Evolutionary conservation across 2,329 filamentous ascomycete species (phyloP), one percentile per base, ranked within the genome.

Genomic region (Pochonia chlamydosporia): DNA sequence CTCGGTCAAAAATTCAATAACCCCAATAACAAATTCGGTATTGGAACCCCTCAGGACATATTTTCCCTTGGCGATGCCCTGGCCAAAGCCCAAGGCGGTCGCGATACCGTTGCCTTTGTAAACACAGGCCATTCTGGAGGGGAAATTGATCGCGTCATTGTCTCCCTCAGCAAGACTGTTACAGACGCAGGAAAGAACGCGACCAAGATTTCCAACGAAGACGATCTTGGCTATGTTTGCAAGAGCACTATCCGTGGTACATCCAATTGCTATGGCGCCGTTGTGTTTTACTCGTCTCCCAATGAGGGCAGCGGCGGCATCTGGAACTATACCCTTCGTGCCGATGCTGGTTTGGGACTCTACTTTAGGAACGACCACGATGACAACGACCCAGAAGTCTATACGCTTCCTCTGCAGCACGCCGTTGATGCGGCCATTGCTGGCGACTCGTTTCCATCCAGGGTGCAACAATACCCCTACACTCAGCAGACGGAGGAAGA

Each of bases 1-100:
- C 88, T 84, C 62, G 84, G 87, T 6, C 82, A 86, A 53, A 89
- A 89, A 62, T 78, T 95, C 53, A 91, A 92, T 59, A 76, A 88
- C 2, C 82, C 87, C 2, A 82, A 85, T 4, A 82, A 84, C 3
- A 69, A 76, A 11, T 95, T 78, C 58, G 89, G 89, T 40, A 81
- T 95, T 55, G 85, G 82, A 31, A 64, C 73, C 1, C 65, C 80
- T 1, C 69, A 66, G 4, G 72, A 81, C 1, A 67, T 95, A 51
- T 76, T 80, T 44, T 76, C 80, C n/a, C 73, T 93, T 25, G 60
- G 70, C 30, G 71, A 85, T 52, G 87, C 81, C 1, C 72, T 95
- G 21, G 60, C 63, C 26, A 68, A 71, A 36, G 78, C 83, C 2
- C 67, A 70, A 18, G 74, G 75, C 5, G 63, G 66, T 16, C 75